Evolutionary conservation across 108 stramenopile species (phyloP).

Genomic region (Phaeodactylum tricornutum): DNA sequence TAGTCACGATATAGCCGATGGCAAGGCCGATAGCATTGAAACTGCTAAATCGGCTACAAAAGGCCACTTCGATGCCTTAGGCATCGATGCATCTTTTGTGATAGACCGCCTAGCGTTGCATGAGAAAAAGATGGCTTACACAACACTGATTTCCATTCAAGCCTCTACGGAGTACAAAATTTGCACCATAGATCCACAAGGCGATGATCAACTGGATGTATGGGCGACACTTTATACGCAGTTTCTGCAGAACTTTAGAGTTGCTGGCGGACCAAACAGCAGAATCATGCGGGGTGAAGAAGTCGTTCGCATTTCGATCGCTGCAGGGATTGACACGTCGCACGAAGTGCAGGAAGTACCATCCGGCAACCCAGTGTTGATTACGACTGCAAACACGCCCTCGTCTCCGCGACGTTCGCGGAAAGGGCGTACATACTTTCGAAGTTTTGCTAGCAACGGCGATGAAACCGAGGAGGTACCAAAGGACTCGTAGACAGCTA

Average conservation of each 20-base stretch:
- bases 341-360: no score
- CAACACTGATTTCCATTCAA: constrained; percentile 38
- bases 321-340: constrained; percentile 11
- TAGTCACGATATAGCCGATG: neutral
- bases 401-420: no score
- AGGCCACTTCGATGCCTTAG: constrained; percentile 16
- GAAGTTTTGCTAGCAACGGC: no score
- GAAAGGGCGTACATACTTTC: no score
- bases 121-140: constrained; percentile 15
- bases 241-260: constrained; percentile 62
- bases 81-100: constrained; percentile 13
- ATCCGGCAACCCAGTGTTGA: no score
- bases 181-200: constrained; percentile 67
- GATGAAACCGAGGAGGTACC: no score
- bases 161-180: constrained; percentile 68
- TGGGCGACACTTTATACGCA: constrained; percentile 68
- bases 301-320: constrained; percentile 41
- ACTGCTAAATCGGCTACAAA: constrained; percentile 22
- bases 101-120: constrained; percentile 19
- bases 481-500: no score
- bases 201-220: constrained; percentile 48
- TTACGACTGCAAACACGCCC: no score
- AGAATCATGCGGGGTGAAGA: constrained; percentile 70
- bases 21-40: neutral
- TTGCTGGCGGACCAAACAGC: constrained; percentile 48